Conservation (phyloP, 441 rosid species). For the Adansonia rubrostipa region DNA sequence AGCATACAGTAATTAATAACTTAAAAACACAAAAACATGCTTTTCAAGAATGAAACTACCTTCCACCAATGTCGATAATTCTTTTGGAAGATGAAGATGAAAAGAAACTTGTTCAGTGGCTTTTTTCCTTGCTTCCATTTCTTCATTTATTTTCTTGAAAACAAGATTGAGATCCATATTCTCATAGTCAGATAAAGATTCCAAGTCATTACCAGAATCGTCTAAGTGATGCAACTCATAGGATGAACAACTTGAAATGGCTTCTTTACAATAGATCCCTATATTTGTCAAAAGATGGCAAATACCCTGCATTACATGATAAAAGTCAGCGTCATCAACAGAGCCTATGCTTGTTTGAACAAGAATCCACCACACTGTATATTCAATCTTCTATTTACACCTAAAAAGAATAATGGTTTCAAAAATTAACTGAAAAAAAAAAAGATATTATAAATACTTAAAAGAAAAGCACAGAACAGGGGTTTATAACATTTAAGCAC, state of each 20-base stretch:
- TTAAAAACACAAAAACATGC: slow-evolving; percentile 20
- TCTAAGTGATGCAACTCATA: slow-evolving; percentile 54
- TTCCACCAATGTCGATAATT: slow-evolving; percentile 67
- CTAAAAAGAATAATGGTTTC: background rate
- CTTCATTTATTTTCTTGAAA: slow-evolving; percentile 68
- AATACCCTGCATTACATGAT: slow-evolving; percentile 61
- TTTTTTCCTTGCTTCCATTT: slow-evolving; percentile 67
- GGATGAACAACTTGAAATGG: slow-evolving; percentile 52
- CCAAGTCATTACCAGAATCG: slow-evolving; percentile 58
- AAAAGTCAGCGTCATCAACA: slow-evolving; percentile 22
- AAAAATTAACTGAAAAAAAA: background rate
- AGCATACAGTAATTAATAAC: background rate
- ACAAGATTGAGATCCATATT: slow-evolving; percentile 86
- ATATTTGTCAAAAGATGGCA: slow-evolving; percentile 87
- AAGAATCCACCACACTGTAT: background rate
- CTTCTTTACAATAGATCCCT: slow-evolving; percentile 72
- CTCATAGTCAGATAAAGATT: slow-evolving; percentile 62
- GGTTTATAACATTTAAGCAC: background rate
- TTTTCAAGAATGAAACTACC: slow-evolving; percentile 49
- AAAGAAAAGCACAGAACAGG: background rate
- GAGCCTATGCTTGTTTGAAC: background rate
- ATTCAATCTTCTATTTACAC: slow-evolving; percentile 19
- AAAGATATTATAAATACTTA: background rate
- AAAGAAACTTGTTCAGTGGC: slow-evolving; percentile 68
- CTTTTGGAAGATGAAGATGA: slow-evolving; percentile 77